Base-by-base conservation (phyloP, 192 early-diverging fungal species). In the Linnemannia zychae region DNA sequence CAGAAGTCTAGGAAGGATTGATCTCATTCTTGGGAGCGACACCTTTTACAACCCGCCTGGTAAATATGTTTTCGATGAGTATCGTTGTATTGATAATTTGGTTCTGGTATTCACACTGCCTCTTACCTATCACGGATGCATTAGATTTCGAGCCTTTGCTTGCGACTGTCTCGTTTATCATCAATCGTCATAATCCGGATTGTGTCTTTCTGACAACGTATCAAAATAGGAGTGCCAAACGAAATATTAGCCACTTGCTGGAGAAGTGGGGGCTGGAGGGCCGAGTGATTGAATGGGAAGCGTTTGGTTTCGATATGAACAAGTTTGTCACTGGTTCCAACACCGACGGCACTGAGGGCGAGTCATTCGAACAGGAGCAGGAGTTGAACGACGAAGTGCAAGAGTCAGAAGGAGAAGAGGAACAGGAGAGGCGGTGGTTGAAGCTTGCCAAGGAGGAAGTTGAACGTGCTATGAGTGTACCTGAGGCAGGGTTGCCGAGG, bases 201-300 rank as follows among this genome's bases (percentile, higher is more conserved):
- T 90, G 91, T 52, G 76, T 80, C 17, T 96, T 96, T 70, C 60
- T 95, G 13, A 94, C 94, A 4, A 89, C 94, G 1, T 96, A 96
- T 76, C 95, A 96, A 74, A 91, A 96, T 72, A 73, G 96, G 72
- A 92, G 90, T 72, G 89, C 93, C 37, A 90, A 91, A 72, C 88
- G 94, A 33, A 90, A 90, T 33, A 90, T 96, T n/a, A 89, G 92
- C 67, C 89, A 88, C 36, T 57, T 94, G 36, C 68, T 96, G 38
- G 90, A 91, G 48, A 93, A 92, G 63, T 95, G 92, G 91, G 87
- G 82, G 0, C 77, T 95, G 7, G 74, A 89, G 33, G 87, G 86
- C 37, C 65, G 84, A 0, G 33, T 83, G 1, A 90, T 92, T 31
- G 74, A 78, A 4, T 87, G 76, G 72, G 80, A 88, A 16, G 73